Evolutionary conservation across 371 early-diverging fungal species (phyloP).

Genomic region (Circinella umbellata): DNA sequence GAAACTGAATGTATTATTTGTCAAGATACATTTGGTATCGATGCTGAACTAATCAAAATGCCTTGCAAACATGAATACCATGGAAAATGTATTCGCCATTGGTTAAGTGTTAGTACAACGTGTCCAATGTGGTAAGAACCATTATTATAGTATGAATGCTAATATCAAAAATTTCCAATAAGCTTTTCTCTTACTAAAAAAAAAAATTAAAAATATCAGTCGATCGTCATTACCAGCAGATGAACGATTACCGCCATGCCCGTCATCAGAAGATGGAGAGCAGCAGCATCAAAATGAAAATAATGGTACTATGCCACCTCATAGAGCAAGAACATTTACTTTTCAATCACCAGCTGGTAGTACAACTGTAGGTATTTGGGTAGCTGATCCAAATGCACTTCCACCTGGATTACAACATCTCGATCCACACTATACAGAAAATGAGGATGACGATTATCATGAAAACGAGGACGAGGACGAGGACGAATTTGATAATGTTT

Average conservation of each 20-base stretch:
- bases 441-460: neutral
- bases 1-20: conserved; percentile 22
- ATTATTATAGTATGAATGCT: neutral
- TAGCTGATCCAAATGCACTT: neutral
- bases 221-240: neutral
- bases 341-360: conserved; percentile 3
- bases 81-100: conserved; percentile 21
- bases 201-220: neutral
- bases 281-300: neutral
- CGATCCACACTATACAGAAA: neutral
- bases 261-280: too few relatives aligned
- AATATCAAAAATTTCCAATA: too few relatives aligned
- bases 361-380: neutral
- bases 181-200: too few relatives aligned
- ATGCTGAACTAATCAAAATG: conserved; percentile 10
- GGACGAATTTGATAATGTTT: neutral
- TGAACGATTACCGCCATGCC: neutral
- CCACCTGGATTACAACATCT: neutral
- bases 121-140: conserved; percentile 32
- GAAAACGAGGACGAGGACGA: neutral
- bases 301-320: neutral
- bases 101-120: conserved; percentile 21
- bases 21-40: conserved; percentile 20
- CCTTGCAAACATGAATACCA: conserved; percentile 36
- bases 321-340: neutral